phyloP scores from a whole-genome alignment of 2,329 filamentous ascomycete genomes.

The Tolypocladium inflatum region DNA sequence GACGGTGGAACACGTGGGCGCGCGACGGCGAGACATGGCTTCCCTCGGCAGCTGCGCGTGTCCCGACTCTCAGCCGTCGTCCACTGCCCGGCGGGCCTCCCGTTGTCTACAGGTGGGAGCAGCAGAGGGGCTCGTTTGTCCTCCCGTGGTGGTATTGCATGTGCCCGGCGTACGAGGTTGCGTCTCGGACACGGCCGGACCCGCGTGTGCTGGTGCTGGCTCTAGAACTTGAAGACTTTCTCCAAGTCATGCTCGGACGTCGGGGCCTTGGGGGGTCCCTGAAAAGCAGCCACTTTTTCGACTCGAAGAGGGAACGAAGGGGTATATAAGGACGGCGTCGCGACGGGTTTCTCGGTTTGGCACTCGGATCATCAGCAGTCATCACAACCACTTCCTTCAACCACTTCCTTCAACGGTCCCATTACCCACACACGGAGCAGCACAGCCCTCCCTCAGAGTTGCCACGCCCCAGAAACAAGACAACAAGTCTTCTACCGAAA shows the following conservation, averaged over 20 bases:
- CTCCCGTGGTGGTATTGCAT: slow-evolving; percentile 1
- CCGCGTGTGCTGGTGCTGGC: slow-evolving; percentile 1
- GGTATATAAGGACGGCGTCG: not conserved
- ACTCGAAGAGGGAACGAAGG: not conserved
- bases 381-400: not conserved
- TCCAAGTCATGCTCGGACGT: not conserved
- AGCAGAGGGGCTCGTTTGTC: not conserved
- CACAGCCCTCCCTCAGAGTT: not conserved
- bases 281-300: too few species aligned
- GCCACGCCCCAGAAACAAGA: not conserved
- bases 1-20: not conserved
- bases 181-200: slow-evolving; percentile 2
- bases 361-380: not conserved
- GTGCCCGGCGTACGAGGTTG: slow-evolving; percentile 3
- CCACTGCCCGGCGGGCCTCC: too few species aligned
- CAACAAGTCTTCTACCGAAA: not conserved
- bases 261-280: too few species aligned
- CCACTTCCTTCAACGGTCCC: too few species aligned
- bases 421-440: not conserved
- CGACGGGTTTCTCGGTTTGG: not conserved
- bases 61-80: too few species aligned
- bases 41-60: not conserved
- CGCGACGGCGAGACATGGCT: not conserved
- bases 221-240: not conserved
- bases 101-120: too few species aligned